Conservation (phyloP, 2,329 filamentous ascomycete species). For the Botrytis medusae region DNA sequence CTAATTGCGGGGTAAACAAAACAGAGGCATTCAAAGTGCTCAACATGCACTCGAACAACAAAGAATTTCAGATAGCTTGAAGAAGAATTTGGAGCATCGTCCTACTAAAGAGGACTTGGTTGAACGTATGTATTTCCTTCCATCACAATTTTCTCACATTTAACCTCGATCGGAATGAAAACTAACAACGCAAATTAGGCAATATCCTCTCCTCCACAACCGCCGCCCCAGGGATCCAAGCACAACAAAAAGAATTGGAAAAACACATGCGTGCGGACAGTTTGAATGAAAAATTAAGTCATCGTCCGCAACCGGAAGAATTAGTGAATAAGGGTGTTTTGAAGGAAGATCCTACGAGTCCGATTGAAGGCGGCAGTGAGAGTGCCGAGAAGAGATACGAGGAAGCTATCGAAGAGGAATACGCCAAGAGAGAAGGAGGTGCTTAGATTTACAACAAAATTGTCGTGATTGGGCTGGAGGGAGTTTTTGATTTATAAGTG, state of each 20-base stretch:
- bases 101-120: slow-evolving; percentile 73
- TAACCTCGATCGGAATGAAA: neutral
- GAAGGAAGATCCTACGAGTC: slow-evolving; percentile 61
- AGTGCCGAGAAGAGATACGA: slow-evolving; percentile 50
- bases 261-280: slow-evolving; percentile 85
- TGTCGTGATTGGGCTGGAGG: neutral
- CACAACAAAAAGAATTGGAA: slow-evolving; percentile 79
- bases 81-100: slow-evolving; percentile 62
- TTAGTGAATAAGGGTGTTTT: slow-evolving; percentile 80
- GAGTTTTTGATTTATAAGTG: neutral
- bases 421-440: slow-evolving; percentile 62
- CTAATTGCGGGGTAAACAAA: slow-evolving; percentile 32
- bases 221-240: slow-evolving; percentile 76
- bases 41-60: slow-evolving; percentile 65
- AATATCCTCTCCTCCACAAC: slow-evolving; percentile 83
- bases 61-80: slow-evolving; percentile 60
- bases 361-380: slow-evolving; percentile 32
- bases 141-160: neutral
- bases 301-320: slow-evolving; percentile 72
- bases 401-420: slow-evolving; percentile 63
- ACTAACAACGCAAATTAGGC: slow-evolving; percentile 49
- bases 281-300: slow-evolving; percentile 81
- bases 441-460: slow-evolving; percentile 44
- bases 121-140: slow-evolving; percentile 59
- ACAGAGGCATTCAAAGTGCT: slow-evolving; percentile 60